Evolutionary conservation across 1,139 yeast genomes (phyloP), one percentile per base, ranked within the genome.

Genomic region (Lodderomyces parapsilosis): DNA sequence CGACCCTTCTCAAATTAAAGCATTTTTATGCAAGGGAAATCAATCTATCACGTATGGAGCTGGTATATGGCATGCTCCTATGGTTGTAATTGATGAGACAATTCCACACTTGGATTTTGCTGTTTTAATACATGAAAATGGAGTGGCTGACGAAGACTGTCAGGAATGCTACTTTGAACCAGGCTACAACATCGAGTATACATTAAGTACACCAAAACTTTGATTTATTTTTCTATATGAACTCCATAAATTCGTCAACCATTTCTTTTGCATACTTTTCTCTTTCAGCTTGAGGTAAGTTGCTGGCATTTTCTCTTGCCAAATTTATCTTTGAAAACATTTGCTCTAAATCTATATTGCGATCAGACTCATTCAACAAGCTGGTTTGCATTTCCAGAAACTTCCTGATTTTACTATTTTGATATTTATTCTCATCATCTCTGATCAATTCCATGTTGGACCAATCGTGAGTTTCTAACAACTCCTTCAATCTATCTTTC

Each of bases 1-100:
- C 0, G 86, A 85, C 49, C 76, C 81, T 7, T 53, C 65, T 1
- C 67, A 78, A 0, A 56, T 84, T 11, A 72, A 68, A 51, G 96
- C 96, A 0, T 91, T 89, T 54, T 52, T 81, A 4, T 88, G 93
- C 49, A 76, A 66, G 43, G 96, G 96, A 0, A 83, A 86, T 60
- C 96, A 89, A 58, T 87, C 96, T 0, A 86, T 91, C 3, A 91
- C 96, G 0, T 91, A 91, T 59, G 96, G 89, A 0, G 80, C 79
- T 0, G 95, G 75, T 0, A 63, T 64, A 2, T 71, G 76, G 77
- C 98, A 91, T 60, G 96, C 97, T 0, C 98, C 98, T 1, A 91
- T 91, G 97, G 85, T 91, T 33, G 93, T 88, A 6, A 60, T 78
- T 22, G 80, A 75, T 43, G 76, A 76, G 35, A 57, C 62, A 8